Evolutionary conservation across 129 eudicot genomes (phyloP).

Genomic region (Helichrysum umbraculigerum): DNA sequence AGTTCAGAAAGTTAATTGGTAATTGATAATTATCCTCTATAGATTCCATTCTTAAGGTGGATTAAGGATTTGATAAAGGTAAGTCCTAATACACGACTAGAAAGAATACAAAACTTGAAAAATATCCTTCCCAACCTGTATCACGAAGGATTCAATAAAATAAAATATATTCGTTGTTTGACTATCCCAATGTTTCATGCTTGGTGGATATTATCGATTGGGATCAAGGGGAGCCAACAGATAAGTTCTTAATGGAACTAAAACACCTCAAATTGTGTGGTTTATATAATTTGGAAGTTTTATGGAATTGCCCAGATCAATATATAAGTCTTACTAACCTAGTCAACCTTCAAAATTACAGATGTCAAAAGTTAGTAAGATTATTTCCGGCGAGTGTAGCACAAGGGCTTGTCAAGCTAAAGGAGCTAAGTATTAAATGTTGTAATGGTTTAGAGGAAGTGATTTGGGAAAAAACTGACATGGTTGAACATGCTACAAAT

Average conservation of each 20-base stretch:
- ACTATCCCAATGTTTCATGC: background rate
- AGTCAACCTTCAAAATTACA: too few relatives aligned
- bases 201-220: background rate
- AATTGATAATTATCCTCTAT: too few relatives aligned
- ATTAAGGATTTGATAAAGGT: too few relatives aligned
- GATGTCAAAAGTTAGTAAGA: too few relatives aligned
- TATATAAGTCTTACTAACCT: too few relatives aligned
- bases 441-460: background rate
- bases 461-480: background rate
- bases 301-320: too few relatives aligned
- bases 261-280: accelerated
- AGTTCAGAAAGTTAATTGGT: too few relatives aligned
- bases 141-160: background rate
- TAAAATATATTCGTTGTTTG: too few relatives aligned
- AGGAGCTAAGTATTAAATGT: background rate
- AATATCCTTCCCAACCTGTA: background rate
- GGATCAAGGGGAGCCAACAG: background rate
- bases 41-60: too few relatives aligned
- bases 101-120: background rate
- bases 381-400: too few relatives aligned
- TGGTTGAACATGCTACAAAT: background rate
- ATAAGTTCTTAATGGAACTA: background rate
- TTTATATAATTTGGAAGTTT: background rate
- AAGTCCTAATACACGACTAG: background rate
- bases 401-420: too few relatives aligned